Evolutionary conservation across 768 basidiomycete genomes (phyloP).

Genomic region (Podaxis mareebaensis): DNA sequence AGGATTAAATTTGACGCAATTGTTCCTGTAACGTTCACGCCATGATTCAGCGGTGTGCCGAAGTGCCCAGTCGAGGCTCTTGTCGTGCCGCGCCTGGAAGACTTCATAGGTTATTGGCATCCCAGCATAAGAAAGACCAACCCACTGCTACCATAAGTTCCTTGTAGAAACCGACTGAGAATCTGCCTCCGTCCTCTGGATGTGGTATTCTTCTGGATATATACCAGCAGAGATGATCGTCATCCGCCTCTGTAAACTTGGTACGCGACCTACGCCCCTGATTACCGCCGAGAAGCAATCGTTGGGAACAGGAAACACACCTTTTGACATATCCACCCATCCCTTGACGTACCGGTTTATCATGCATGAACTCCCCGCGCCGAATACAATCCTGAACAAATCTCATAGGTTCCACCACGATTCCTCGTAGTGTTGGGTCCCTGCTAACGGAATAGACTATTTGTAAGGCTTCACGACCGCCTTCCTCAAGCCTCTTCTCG

Average conservation of each 20-base stretch:
- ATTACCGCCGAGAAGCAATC: neutral
- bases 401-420: slow-evolving; percentile 26
- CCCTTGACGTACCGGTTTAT: slow-evolving; percentile 17
- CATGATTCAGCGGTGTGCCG: slow-evolving; percentile 49
- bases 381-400: slow-evolving; percentile 31
- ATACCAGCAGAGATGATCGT: slow-evolving; percentile 35
- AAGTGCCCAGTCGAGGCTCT: slow-evolving; percentile 36
- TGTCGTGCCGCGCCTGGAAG: slow-evolving; percentile 20
- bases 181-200: slow-evolving; percentile 38
- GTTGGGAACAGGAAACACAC: neutral
- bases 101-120: neutral
- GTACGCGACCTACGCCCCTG: slow-evolving; percentile 21
- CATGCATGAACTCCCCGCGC: slow-evolving; percentile 22
- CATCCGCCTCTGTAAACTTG: slow-evolving; percentile 39
- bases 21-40: slow-evolving; percentile 48
- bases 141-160: slow-evolving; percentile 31
- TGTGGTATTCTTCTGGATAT: slow-evolving; percentile 38
- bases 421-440: slow-evolving; percentile 17
- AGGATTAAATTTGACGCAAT: slow-evolving; percentile 31
- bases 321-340: slow-evolving; percentile 30
- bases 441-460: slow-evolving; percentile 20
- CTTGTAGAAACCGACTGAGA: slow-evolving; percentile 35
- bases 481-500: neutral
- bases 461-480: slow-evolving; percentile 12
- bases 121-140: slow-evolving; percentile 10